Evolutionary conservation across 2,329 filamentous ascomycete species (phyloP).

Genomic region (Clonostachys rhizophaga): DNA sequence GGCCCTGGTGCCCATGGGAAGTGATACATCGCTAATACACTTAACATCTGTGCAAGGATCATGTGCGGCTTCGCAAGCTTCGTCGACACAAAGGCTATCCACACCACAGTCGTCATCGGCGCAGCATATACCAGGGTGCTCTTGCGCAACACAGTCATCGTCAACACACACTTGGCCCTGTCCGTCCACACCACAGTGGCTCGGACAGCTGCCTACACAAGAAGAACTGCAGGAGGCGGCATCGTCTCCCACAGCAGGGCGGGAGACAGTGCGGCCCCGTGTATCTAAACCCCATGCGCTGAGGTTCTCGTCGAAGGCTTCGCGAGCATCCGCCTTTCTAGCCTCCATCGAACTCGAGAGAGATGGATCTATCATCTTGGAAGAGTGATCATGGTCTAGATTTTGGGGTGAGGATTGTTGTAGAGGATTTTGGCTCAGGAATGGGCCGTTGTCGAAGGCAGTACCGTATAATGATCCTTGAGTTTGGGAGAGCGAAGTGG

Average conservation of each 20-base stretch:
- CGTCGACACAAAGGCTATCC: conserved; percentile 30
- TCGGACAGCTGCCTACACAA: conserved; percentile 14
- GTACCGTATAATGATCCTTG: too few species aligned
- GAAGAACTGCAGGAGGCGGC: not conserved
- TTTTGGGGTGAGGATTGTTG: too few species aligned
- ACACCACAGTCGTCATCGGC: conserved; percentile 24
- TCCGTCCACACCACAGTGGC: conserved; percentile 23
- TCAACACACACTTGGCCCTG: conserved; percentile 22
- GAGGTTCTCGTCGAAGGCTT: too few species aligned
- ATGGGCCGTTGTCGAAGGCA: too few species aligned
- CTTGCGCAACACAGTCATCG: conserved; percentile 20
- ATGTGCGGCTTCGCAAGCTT: conserved; percentile 27
- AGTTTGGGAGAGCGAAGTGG: too few species aligned
- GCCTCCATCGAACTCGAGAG: too few species aligned
- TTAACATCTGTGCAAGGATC: conserved; percentile 25
- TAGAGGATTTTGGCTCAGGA: too few species aligned
- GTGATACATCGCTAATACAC: conserved; percentile 19
- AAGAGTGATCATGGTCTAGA: too few species aligned
- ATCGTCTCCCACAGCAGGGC: not conserved
- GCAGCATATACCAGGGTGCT: conserved; percentile 22
- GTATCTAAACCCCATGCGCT: too few species aligned
- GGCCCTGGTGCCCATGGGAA: conserved; percentile 10
- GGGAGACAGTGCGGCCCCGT: too few species aligned
- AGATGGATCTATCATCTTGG: too few species aligned
- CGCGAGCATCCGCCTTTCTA: too few species aligned